Base-by-base conservation (phyloP, 495 filamentous ascomycete species). In the Daldinia loculata region DNA sequence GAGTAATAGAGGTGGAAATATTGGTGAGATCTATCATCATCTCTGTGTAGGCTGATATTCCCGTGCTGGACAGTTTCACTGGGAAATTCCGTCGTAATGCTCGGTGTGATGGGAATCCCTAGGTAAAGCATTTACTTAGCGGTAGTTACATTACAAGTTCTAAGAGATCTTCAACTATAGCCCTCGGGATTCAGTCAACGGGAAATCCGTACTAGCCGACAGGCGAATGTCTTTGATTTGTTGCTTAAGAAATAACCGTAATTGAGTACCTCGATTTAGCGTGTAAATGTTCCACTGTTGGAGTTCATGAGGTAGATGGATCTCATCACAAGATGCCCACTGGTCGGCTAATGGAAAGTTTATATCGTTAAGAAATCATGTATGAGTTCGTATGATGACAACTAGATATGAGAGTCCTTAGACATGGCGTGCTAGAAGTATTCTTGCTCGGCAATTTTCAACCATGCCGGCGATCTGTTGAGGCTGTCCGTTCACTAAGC, bases 211-310 rank as follows among this genome's bases (percentile, higher is more conserved):
- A 27, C 27, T 36, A 27, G 4, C 19, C 48, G 12, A 15, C 11
- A 65, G 45, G 22, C 1, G 17, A 50, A 12, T 19, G 3, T 43
- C 45, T 48, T 29, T 22, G 43, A 14, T 6, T 24, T 53, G 24
- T 41, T 56, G 55, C 56, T 38, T 50, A 30, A 51, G 41, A 27
- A 15, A 32, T 38, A 70, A 51, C 30, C 56, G 39, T 43, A 56
- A 52, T 19, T 56, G 39, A 52, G 9, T 26, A 30, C 38, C 24
- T 32, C 8, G 17, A 36, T 36, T 34, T 56, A 14, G 15, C 34
- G 29, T 32, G 53, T 19, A 53, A 43, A 53, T 22, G 29, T 26
- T 43, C 50, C 24, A 26, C 62, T 45, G 38, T 55, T 5, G 32
- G 43, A 19, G 27, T 41, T 11, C 7, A 61, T 66, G 50, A 43